These are phyloP conservation scores for Nakaseomyces kungkrabaensis DNA, from an alignment of 1,139 yeast species.

Conservation along the genomic window DNA sequence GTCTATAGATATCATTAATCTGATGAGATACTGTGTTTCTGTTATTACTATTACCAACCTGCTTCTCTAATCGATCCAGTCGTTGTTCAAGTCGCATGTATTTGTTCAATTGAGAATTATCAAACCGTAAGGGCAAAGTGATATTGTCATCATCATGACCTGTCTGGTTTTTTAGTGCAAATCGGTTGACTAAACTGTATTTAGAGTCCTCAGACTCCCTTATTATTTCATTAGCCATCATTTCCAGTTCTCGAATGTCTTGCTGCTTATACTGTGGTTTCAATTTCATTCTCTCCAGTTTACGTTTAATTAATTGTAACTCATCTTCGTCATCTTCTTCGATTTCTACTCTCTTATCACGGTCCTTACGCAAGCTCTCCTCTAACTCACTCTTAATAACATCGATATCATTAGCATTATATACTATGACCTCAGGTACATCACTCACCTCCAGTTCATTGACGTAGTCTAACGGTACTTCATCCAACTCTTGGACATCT, in stretches of 20 bases:
- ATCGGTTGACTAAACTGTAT: not conserved
- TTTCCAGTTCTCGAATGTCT: not conserved
- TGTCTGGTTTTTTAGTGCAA: not conserved
- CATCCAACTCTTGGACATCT: not conserved
- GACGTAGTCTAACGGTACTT: not conserved
- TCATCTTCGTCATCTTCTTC: not conserved
- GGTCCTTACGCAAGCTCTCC: too few relatives aligned
- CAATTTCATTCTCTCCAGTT: not conserved
- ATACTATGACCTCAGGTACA: not conserved
- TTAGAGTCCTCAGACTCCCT: not conserved
- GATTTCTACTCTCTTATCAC: too few relatives aligned
- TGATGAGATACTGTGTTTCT: constrained; percentile 8
- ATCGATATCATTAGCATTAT: not conserved
- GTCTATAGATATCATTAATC: constrained; percentile 22
- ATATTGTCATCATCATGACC: constrained; percentile 5
- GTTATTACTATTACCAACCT: not conserved
- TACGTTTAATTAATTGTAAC: not conserved
- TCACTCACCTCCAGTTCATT: not conserved
- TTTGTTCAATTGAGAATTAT: constrained; percentile 9
- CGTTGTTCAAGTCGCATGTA: constrained; percentile 20
- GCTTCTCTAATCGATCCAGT: constrained; percentile 6
- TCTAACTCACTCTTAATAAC: not conserved
- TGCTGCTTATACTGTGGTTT: not conserved
- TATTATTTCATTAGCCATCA: not conserved
- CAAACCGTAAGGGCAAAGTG: not conserved